Conservation (phyloP, 2,329 filamentous ascomycete species). For the Arthrinium phaeospermum region DNA sequence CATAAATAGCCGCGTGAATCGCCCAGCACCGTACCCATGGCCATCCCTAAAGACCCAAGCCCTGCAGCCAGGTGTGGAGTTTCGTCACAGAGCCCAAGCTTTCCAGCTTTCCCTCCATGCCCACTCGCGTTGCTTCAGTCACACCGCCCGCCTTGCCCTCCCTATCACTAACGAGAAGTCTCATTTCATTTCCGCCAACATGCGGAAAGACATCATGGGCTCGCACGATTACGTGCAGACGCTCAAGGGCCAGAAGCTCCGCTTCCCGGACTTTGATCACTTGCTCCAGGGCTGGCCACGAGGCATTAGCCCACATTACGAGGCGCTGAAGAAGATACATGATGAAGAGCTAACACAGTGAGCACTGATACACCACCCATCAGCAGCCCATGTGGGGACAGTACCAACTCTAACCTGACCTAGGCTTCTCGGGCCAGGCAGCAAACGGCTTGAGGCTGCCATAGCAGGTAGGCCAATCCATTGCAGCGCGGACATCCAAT, state of each 20-base stretch:
- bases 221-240: conserved; percentile 29
- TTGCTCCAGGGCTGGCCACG: conserved; percentile 25
- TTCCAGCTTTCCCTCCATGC: no score
- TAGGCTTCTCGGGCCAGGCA: conserved; percentile 16
- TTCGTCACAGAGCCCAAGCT: no score
- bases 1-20: no score
- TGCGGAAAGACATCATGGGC: conserved; percentile 15
- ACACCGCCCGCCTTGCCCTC: no score
- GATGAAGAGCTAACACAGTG: not conserved
- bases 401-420: no score
- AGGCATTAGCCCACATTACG: conserved; percentile 23
- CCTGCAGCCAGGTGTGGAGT: no score
- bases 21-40: no score
- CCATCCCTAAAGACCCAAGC: no score
- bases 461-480: not conserved
- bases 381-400: no score
- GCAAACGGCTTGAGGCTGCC: conserved; percentile 20
- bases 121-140: no score
- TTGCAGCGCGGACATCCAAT: not conserved
- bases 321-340: conserved; percentile 22
- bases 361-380: no score
- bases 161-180: no score
- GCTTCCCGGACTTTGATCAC: conserved; percentile 25
- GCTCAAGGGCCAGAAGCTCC: conserved; percentile 27
- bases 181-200: not conserved